phyloP scores from a whole-genome alignment of 2,329 filamentous ascomycete genomes.

The Aureobasidium zeae region DNA sequence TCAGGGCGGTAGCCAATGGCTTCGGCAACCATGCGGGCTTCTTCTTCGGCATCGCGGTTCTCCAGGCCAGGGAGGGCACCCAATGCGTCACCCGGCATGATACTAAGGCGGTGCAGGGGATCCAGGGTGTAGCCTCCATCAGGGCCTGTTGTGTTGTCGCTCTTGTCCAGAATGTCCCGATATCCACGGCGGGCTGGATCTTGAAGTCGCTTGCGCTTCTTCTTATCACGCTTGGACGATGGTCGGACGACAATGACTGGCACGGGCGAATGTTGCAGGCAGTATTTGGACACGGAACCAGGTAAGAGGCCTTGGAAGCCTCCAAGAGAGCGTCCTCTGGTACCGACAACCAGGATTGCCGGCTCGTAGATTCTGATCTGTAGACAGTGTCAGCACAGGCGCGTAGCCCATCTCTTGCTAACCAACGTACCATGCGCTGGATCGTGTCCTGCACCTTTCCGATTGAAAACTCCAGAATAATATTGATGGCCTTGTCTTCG shows the following conservation, averaged over 20 bases:
- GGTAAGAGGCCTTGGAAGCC: constrained; percentile 80
- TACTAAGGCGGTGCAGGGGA: constrained; percentile 38
- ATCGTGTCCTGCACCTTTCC: constrained; percentile 87
- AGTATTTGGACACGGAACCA: constrained; percentile 89
- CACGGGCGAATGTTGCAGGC: constrained; percentile 83
- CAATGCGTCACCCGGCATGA: constrained; percentile 32
- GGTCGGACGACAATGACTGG: constrained; percentile 88
- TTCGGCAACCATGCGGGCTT: constrained; percentile 33
- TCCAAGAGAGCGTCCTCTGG: constrained; percentile 71
- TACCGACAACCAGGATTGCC: constrained; percentile 83
- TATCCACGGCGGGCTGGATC: constrained; percentile 71
- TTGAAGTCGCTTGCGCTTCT: constrained; percentile 73
- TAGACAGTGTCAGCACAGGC: not conserved
- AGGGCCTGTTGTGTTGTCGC: constrained; percentile 29
- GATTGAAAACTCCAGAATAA: constrained; percentile 78
- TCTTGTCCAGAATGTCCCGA: constrained; percentile 63
- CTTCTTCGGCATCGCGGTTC: constrained; percentile 24
- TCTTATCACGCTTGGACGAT: constrained; percentile 77
- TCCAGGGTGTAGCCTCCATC: constrained; percentile 48
- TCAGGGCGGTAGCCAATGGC: constrained; percentile 27
- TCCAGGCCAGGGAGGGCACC: constrained; percentile 26
- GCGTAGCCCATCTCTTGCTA: no score
- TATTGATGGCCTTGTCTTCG: constrained; percentile 71
- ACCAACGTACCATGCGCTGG: constrained; percentile 64
- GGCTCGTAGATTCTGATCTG: constrained; percentile 89